Conservation (phyloP, 139 green algal species). For the Chlamydomonas incerta region DNA sequence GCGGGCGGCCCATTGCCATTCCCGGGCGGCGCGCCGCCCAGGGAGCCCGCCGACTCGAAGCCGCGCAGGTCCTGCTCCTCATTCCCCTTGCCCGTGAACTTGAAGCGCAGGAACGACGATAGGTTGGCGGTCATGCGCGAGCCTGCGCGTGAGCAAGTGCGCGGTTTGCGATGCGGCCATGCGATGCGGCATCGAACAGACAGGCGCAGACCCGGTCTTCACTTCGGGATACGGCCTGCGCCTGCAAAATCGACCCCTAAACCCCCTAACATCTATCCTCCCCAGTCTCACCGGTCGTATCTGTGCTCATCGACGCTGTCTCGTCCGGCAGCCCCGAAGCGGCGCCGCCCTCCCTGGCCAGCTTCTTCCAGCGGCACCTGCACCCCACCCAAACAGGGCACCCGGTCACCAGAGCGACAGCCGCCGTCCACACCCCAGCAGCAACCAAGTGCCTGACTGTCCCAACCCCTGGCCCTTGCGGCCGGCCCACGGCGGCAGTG, state of each 20-base stretch:
- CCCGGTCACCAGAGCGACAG: too few relatives aligned
- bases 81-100: conserved; percentile 46
- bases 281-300: conserved; percentile 66
- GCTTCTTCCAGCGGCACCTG: conserved; percentile 67
- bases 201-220: too few relatives aligned
- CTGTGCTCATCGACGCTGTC: conserved; percentile 61
- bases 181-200: too few relatives aligned
- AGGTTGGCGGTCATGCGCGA: conserved; percentile 54
- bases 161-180: too few relatives aligned
- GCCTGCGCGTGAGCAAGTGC: conserved; percentile 43
- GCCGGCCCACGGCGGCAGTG: too few relatives aligned
- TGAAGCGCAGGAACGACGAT: conserved; percentile 60
- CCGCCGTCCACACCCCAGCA: too few relatives aligned
- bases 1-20: background rate
- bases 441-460: too few relatives aligned
- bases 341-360: background rate
- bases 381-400: too few relatives aligned
- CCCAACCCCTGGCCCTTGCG: too few relatives aligned
- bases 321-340: conserved; percentile 36
- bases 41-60: conserved; percentile 35
- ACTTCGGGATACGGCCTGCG: too few relatives aligned
- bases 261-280: too few relatives aligned
- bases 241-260: too few relatives aligned
- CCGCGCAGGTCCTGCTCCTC: conserved; percentile 71
- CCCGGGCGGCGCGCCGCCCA: background rate